Evolutionary conservation across 225 moss, liverwort and hornwort species (phyloP).

Genomic region (Pleurozium schreberi): DNA sequence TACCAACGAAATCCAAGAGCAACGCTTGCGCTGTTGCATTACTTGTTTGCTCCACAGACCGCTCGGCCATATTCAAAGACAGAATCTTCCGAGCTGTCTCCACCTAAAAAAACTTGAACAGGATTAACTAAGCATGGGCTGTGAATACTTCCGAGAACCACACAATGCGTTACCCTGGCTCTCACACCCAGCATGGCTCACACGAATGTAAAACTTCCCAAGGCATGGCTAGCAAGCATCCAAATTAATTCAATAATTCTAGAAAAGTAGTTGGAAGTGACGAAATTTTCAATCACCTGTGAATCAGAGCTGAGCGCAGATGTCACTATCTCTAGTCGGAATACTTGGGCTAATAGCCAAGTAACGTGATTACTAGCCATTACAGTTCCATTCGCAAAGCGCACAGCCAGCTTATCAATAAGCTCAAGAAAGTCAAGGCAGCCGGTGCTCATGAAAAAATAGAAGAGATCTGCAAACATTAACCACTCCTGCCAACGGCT

Average conservation of each 20-base stretch:
- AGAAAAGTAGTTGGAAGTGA: background rate
- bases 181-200: background rate
- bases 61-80: slow-evolving; percentile 91
- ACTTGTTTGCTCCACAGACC: slow-evolving; percentile 72
- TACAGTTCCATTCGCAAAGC: slow-evolving; percentile 73
- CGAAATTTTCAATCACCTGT: slow-evolving; percentile 39
- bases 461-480: slow-evolving; percentile 89
- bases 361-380: slow-evolving; percentile 98
- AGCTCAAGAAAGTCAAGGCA: slow-evolving; percentile 92
- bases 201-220: background rate
- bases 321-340: slow-evolving; percentile 80
- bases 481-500: slow-evolving; percentile 99
- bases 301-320: slow-evolving; percentile 69
- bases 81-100: slow-evolving; percentile 94
- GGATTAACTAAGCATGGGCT: background rate
- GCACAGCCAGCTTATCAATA: slow-evolving; percentile 74
- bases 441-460: slow-evolving; percentile 87
- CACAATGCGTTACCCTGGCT: background rate
- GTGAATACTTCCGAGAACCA: background rate
- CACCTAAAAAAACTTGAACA: slow-evolving; percentile 32
- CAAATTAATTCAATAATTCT: background rate
- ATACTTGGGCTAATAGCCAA: slow-evolving; percentile 91
- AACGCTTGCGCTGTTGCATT: slow-evolving; percentile 73
- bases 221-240: slow-evolving; percentile 1
- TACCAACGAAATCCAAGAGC: slow-evolving; percentile 91